phyloP scores from a whole-genome alignment of 257 asterid genomes.

The Solanum peruvianum region DNA sequence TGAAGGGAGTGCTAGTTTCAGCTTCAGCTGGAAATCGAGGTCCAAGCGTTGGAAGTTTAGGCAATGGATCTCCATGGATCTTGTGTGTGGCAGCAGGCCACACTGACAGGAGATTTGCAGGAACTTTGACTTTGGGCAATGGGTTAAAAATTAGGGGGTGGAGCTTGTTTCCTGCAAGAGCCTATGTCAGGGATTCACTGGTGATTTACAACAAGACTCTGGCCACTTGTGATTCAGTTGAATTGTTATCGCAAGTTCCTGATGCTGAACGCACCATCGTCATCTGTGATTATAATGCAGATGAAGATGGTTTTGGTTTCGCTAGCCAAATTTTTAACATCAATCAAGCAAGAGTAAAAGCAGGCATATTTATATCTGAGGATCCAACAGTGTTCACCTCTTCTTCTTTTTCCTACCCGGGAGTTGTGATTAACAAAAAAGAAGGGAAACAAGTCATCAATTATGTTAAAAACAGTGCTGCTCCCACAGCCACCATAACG shows the following conservation, averaged over 20 bases:
- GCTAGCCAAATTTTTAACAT: background rate
- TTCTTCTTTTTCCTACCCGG: background rate
- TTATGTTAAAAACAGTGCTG: background rate
- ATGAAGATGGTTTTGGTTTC: background rate
- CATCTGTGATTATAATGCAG: background rate
- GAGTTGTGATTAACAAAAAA: background rate
- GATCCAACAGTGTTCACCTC: background rate
- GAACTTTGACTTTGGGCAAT: background rate
- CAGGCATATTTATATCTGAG: background rate
- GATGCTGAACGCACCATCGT: background rate
- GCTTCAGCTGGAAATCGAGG: background rate
- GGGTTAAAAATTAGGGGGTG: background rate
- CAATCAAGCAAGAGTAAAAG: background rate
- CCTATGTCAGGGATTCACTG: background rate
- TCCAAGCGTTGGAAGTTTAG: background rate
- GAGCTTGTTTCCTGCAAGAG: background rate
- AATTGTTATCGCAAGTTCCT: background rate
- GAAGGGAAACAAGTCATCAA: background rate
- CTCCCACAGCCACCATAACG: background rate
- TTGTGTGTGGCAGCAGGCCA: background rate
- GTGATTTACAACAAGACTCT: background rate
- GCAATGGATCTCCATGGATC: background rate
- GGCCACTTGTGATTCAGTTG: background rate
- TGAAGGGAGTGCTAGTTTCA: background rate
- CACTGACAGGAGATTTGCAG: background rate